These are phyloP conservation scores for Penicillium nucicola DNA, from an alignment of 495 filamentous ascomycete genomes.

Conservation along the genomic window DNA sequence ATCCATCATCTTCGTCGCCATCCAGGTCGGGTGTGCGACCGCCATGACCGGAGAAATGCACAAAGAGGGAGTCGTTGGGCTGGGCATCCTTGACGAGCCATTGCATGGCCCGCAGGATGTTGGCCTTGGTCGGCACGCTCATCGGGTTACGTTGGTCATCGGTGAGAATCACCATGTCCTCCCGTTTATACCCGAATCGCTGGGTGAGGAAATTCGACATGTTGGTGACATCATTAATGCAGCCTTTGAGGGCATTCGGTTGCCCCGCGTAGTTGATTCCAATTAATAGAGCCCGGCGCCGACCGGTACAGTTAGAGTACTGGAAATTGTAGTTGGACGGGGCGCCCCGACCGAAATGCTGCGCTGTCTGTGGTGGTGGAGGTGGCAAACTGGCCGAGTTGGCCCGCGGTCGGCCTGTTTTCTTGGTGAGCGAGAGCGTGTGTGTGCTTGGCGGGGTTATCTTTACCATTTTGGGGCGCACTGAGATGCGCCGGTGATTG, in stretches of 20 bases:
- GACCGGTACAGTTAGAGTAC: conserved; percentile 88
- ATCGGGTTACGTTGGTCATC: conserved; percentile 95
- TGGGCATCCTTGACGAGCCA: conserved; percentile 97
- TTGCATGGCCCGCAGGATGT: conserved; percentile 95
- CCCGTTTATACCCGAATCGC: conserved; percentile 82
- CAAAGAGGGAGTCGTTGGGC: conserved; percentile 92
- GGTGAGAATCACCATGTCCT: conserved; percentile 98
- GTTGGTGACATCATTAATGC: conserved; percentile 97
- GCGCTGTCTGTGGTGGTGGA: conserved; percentile 36
- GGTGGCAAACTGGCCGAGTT: conserved; percentile 27
- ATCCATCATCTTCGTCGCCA: conserved; percentile 93
- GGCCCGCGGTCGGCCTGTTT: conserved; percentile 9
- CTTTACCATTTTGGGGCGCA: conserved; percentile 12
- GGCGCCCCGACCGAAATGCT: conserved; percentile 72
- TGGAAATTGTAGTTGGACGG: conserved; percentile 78
- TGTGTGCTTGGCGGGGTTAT: not conserved
- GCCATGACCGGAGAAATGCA: conserved; percentile 96
- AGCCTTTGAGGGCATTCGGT: conserved; percentile 80
- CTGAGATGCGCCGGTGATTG: conserved; percentile 9
- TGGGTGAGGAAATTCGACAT: conserved; percentile 89
- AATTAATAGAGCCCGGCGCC: conserved; percentile 86
- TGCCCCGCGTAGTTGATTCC: conserved; percentile 98
- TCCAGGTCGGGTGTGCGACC: conserved; percentile 93
- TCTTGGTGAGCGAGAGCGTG: not conserved
- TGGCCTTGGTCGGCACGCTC: conserved; percentile 90